phyloP scores from a whole-genome alignment of 2,329 filamentous ascomycete species.

The Scleromitrula shiraiana region DNA sequence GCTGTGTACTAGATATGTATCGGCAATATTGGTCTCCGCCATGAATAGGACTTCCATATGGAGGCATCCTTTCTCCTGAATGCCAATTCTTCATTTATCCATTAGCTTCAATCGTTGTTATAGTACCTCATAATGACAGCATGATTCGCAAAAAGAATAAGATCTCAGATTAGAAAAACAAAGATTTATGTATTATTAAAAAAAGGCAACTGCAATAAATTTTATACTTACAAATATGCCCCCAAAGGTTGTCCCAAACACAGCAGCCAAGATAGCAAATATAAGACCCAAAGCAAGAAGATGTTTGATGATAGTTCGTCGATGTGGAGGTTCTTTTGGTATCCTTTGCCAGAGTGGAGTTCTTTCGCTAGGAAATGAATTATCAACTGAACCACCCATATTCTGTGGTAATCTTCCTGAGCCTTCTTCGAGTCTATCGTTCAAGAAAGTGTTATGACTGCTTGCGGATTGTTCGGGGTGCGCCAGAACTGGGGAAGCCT shows the following conservation, averaged over 20 bases:
- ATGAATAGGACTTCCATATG: slow-evolving; percentile 9
- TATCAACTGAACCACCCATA: slow-evolving; percentile 22
- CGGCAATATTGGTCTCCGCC: slow-evolving; percentile 18
- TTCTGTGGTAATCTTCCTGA: slow-evolving; percentile 20
- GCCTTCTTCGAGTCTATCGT: slow-evolving; percentile 20
- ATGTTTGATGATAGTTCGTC: slow-evolving; percentile 10
- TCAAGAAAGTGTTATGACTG: slow-evolving; percentile 23
- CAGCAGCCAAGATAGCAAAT: slow-evolving; percentile 5
- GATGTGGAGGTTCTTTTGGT: background rate
- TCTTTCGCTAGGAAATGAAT: slow-evolving; percentile 15
- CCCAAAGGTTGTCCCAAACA: background rate
- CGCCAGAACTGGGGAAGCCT: slow-evolving; percentile 2
- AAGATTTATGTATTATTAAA: no score
- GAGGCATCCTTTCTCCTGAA: background rate
- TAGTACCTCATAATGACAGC: no score
- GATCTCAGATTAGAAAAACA: no score
- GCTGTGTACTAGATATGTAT: slow-evolving; percentile 14
- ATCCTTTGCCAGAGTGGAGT: slow-evolving; percentile 16
- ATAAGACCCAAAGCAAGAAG: slow-evolving; percentile 18
- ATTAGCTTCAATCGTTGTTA: no score
- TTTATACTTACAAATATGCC: background rate
- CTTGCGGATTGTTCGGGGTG: slow-evolving; percentile 2
- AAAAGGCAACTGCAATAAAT: background rate
- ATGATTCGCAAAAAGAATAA: no score
- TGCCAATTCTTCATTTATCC: no score